phyloP scores from a whole-genome alignment of 2,329 filamentous ascomycete genomes.

The Periconia sp. region DNA sequence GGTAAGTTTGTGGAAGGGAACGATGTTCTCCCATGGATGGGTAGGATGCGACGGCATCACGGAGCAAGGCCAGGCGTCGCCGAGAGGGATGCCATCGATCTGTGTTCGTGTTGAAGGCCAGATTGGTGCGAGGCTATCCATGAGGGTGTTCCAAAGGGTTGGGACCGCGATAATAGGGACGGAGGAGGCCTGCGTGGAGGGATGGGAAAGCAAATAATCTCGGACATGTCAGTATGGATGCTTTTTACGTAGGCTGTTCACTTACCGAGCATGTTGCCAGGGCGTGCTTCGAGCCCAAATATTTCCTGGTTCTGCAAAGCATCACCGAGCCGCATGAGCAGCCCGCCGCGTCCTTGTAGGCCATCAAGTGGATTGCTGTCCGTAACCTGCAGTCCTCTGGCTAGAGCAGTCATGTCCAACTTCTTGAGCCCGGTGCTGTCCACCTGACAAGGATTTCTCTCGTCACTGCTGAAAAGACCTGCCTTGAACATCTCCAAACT shows the following conservation, averaged over 20 bases:
- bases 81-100: conserved; percentile 82
- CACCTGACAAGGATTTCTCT: conserved; percentile 81
- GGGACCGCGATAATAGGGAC: conserved; percentile 84
- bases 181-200: conserved; percentile 83
- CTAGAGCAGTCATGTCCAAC: conserved; percentile 73
- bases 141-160: conserved; percentile 86
- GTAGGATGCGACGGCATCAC: conserved; percentile 76
- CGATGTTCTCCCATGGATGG: conserved; percentile 75
- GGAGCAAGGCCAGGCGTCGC: conserved; percentile 91
- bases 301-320: conserved; percentile 79
- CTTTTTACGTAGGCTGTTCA: conserved; percentile 10
- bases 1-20: conserved; percentile 86
- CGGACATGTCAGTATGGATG: conserved; percentile 16
- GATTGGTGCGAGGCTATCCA: conserved; percentile 81
- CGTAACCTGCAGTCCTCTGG: conserved; percentile 80
- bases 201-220: conserved; percentile 93
- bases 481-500: conserved; percentile 91
- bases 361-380: conserved; percentile 81
- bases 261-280: conserved; percentile 89
- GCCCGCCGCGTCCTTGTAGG: conserved; percentile 77
- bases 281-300: conserved; percentile 81
- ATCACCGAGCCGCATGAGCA: conserved; percentile 73
- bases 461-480: conserved; percentile 83
- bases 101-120: conserved; percentile 87
- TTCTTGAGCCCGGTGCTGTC: conserved; percentile 78